Evolutionary conservation across 1,284 basidiomycete species (phyloP), one percentile per base, ranked within the genome.

Genomic region (Omphalotus olearius): DNA sequence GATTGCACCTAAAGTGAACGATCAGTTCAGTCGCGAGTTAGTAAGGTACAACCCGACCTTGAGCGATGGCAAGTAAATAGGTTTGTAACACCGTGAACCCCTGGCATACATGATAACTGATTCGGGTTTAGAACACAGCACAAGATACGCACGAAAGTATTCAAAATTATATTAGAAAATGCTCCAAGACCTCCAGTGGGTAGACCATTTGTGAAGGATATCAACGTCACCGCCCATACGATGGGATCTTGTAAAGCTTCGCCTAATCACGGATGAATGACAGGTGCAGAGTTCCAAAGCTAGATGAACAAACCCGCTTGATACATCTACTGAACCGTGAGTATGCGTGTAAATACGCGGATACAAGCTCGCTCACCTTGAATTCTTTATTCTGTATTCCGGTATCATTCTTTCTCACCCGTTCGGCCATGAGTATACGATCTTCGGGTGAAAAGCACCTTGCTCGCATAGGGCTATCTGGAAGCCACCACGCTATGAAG

Each of bases 381-480:
- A 79, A 81, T 47, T 70, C 66, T 54, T 68, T 73, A 61, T 80
- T 79, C 62, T 80, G 76, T 28, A 80, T 72, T 10, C 79, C 79
- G 6, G 75, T 78, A 50, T 78, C 71, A 60, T 82, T 81, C 58
- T 73, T 71, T 40, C 76, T 64, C 7, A 82, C 77, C n/a, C 79
- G 69, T 60, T 79, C 75, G 18, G 78, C 72, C 45, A 81, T 75
- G 16, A 79, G 69, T n/a, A 75, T 57, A 28, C 74, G 68, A 57
- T 82, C 76, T 52, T 78, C 71, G 18, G 68, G 62, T 25, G 71
- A 70, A 57, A 71, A 78, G 58, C 78, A 78, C 43, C 63, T 73
- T 2, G 76, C 76, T 11, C 72, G 68, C 62, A 78, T 75, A 0
- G 76, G 76, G 48, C 71, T 73, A 59, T 78, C 76, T 0, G 77